Evolutionary conservation across 306 rosid species (phyloP).

Genomic region (Prunus padus): DNA sequence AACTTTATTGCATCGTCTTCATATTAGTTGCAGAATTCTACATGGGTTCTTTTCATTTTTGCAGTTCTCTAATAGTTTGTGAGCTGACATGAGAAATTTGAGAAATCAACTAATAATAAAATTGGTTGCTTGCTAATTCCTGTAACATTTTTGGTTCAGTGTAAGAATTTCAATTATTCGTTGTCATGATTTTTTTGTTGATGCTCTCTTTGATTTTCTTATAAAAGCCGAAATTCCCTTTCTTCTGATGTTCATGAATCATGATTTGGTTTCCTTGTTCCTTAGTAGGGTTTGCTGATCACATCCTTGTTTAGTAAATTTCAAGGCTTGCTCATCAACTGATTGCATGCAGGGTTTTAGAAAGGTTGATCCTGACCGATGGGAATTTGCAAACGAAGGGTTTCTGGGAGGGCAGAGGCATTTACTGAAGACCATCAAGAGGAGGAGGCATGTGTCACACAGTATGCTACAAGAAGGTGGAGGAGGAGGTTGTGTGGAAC

Average conservation of each 20-base stretch:
- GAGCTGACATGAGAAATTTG: neutral
- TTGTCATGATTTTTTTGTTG: neutral
- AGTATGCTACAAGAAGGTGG: slow-evolving; percentile 26
- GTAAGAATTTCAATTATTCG: neutral
- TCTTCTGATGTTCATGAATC: neutral
- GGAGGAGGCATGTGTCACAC: slow-evolving; percentile 72
- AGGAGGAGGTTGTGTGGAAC: slow-evolving; percentile 56
- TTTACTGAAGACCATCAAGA: slow-evolving; percentile 71
- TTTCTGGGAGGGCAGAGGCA: slow-evolving; percentile 82
- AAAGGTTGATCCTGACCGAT: slow-evolving; percentile 88
- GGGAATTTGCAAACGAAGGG: slow-evolving; percentile 97
- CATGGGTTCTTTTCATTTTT: neutral
- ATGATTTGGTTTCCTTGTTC: neutral
- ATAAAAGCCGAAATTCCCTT: neutral
- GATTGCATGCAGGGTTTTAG: slow-evolving; percentile 71
- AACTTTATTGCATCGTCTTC: neutral
- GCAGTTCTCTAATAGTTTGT: neutral
- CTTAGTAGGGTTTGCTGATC: neutral
- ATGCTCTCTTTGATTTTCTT: too few species aligned
- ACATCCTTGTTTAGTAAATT: neutral
- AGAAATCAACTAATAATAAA: neutral
- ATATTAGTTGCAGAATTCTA: neutral
- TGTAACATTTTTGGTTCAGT: neutral
- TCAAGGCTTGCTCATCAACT: slow-evolving; percentile 5
- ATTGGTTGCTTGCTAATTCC: neutral